phyloP scores from a whole-genome alignment of 257 asterid species.

The Penstemon davidsonii region DNA sequence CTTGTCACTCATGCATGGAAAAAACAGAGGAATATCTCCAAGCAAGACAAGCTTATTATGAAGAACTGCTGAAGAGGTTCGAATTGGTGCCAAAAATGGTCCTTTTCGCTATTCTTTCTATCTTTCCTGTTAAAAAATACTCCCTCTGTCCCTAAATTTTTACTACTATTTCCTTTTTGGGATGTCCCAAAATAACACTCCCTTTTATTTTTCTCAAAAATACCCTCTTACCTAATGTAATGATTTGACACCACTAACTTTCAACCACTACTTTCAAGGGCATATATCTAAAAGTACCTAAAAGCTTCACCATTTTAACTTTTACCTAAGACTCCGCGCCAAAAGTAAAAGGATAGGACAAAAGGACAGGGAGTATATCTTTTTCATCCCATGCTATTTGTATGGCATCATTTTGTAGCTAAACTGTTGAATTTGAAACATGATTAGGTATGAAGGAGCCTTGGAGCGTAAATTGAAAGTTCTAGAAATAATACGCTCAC shows the following conservation, averaged over 20 bases:
- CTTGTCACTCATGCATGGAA: slow-evolving; percentile 87
- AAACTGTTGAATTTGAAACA: slow-evolving; percentile 26
- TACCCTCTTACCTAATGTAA: no score
- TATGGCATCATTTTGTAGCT: slow-evolving; percentile 20
- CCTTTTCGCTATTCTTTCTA: neutral
- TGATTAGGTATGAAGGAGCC: slow-evolving; percentile 84
- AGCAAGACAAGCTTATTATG: slow-evolving; percentile 69
- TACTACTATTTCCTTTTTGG: neutral
- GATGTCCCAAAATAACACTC: no score
- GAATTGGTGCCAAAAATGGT: slow-evolving; percentile 14
- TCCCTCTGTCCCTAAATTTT: neutral
- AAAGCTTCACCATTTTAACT: no score
- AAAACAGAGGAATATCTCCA: slow-evolving; percentile 89
- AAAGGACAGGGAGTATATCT: neutral
- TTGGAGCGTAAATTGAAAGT: slow-evolving; percentile 64
- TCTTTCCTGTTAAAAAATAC: neutral
- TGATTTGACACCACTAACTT: no score
- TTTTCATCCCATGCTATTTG: slow-evolving; percentile 19
- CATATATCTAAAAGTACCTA: no score
- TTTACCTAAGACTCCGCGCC: no score
- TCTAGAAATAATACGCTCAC: slow-evolving; percentile 73
- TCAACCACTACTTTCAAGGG: no score
- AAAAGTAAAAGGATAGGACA: no score
- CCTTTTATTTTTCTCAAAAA: no score
- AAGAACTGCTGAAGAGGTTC: slow-evolving; percentile 73